Evolutionary conservation across 208 protist species (phyloP), one percentile per base, ranked within the genome.

Genomic region (Herpetomonas tarakana): DNA sequence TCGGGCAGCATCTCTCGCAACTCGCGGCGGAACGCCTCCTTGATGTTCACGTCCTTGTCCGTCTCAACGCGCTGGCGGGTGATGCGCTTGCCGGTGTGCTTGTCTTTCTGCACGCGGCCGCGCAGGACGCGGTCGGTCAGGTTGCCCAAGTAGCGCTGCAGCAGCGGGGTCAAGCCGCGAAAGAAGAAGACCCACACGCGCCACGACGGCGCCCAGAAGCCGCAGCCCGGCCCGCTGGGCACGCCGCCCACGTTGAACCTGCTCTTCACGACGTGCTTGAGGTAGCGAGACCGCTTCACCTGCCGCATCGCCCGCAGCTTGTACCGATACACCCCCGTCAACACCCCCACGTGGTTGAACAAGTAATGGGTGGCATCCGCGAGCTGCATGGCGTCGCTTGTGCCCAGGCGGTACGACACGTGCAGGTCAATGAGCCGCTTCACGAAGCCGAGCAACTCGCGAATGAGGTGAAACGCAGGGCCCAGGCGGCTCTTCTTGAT

Each of bases 101-200:
- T 99, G 27, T 70, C 88, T 52, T 98, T 93, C 62, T 81, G 74
- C 64, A 83, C 83, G 62, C 99, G 84, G 28, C 99, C 99, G 73
- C 99, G 98, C 72, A 99, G 99, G 63, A 99, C 97, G 62, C 99
- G 84, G 21, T 99, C 96, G 25, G 99, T 93, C 12, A 99, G 78
- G 80, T 99, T 99, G 29, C 98, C 98, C 11, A 99, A 79, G 96
- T 99, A 99, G 53, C 98, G 82, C 85, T 99, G 99, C 30, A 99
- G 82, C 14, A 99, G 83, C 25, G 99, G 99, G 16, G 99, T 98
- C 62, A 99, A 98, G 58, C 99, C 99, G 44, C 99, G 91, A 35
- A 99, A 70, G 74, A 99, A 99, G 86, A 99, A 99, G 3, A 99
- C 76, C 99, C 99, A 99, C 50, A 99, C 99, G 24, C 99, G 88